Evolutionary conservation across 768 basidiomycete species (phyloP).

Genomic region (Boletus rufocinnamomeus): DNA sequence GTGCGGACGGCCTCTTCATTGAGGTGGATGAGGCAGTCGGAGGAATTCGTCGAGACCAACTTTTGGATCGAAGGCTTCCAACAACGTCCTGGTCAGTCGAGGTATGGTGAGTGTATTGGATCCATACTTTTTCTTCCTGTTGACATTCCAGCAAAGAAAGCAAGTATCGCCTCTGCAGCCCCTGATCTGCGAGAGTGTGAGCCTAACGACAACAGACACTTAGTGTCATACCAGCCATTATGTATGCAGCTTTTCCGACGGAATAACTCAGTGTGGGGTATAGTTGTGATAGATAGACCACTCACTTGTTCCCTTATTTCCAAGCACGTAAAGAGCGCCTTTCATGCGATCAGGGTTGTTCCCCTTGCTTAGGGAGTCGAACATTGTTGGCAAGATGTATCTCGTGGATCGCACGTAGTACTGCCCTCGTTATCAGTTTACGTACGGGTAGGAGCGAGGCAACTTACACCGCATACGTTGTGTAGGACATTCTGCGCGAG

Average conservation of each 20-base stretch:
- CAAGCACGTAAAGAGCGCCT: conserved; percentile 82
- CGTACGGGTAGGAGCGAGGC: background rate
- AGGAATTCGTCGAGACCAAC: conserved; percentile 45
- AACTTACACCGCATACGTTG: conserved; percentile 62
- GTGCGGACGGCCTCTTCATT: conserved; percentile 68
- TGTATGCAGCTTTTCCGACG: conserved; percentile 55
- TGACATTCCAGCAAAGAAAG: conserved; percentile 71
- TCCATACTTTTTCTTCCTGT: conserved; percentile 77
- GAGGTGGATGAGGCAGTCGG: conserved; percentile 60
- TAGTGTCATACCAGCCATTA: conserved; percentile 58
- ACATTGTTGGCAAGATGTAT: conserved; percentile 59
- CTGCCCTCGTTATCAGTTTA: conserved; percentile 37
- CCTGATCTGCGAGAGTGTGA: conserved; percentile 47
- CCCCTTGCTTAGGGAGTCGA: conserved; percentile 65
- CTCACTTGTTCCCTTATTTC: conserved; percentile 70
- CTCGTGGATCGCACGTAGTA: conserved; percentile 73
- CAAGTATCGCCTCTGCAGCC: conserved; percentile 58
- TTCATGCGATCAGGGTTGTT: conserved; percentile 94
- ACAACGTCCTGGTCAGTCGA: conserved; percentile 52
- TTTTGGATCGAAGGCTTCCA: conserved; percentile 22
- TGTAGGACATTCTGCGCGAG: conserved; percentile 69
- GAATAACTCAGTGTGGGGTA: conserved; percentile 12
- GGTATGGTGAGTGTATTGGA: conserved; percentile 12
- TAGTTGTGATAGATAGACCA: conserved; percentile 2
- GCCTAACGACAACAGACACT: conserved; percentile 9